Conservation (phyloP, 176 grass and related monocot species). For the Triticum dicoccoides region DNA sequence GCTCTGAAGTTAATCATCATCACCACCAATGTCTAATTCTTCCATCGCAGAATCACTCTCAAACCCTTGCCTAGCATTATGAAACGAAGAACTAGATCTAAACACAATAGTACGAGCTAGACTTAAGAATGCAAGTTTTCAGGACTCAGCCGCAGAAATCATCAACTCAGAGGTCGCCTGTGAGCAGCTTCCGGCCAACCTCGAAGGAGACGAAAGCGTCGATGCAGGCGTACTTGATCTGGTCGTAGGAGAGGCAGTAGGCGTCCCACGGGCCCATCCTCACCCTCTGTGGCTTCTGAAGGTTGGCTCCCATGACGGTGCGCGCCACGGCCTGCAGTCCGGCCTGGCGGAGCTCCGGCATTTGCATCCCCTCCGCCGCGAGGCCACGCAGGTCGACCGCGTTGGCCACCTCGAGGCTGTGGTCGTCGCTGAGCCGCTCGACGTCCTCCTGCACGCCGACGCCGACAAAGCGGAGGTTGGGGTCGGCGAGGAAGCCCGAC, state of each 20-base stretch:
- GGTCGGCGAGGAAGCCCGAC: conserved; percentile 34
- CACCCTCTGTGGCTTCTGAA: conserved; percentile 38
- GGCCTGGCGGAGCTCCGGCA: conserved; percentile 36
- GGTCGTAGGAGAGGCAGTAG: conserved; percentile 17
- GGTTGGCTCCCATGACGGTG: conserved; percentile 29
- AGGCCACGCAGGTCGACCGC: conserved; percentile 35
- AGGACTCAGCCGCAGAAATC: no score
- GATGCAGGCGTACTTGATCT: conserved; percentile 46
- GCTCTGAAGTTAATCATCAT: neutral
- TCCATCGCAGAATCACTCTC: neutral
- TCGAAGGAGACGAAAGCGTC: conserved; percentile 61
- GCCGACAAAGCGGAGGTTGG: conserved; percentile 40
- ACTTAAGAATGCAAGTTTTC: no score
- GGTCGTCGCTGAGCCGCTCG: conserved; percentile 32
- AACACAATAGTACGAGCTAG: no score
- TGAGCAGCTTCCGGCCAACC: conserved; percentile 42
- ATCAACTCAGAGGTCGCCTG: no score
- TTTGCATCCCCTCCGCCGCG: conserved; percentile 21
- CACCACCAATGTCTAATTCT: neutral
- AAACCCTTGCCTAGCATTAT: no score
- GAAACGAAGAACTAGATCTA: no score
- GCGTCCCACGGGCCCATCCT: conserved; percentile 60
- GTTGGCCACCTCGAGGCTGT: conserved; percentile 10
- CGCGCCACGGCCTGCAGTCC: conserved; percentile 33
- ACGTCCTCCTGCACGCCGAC: conserved; percentile 44